Conservation (phyloP, 768 basidiomycete species). For the Cantharellus anzutake region DNA sequence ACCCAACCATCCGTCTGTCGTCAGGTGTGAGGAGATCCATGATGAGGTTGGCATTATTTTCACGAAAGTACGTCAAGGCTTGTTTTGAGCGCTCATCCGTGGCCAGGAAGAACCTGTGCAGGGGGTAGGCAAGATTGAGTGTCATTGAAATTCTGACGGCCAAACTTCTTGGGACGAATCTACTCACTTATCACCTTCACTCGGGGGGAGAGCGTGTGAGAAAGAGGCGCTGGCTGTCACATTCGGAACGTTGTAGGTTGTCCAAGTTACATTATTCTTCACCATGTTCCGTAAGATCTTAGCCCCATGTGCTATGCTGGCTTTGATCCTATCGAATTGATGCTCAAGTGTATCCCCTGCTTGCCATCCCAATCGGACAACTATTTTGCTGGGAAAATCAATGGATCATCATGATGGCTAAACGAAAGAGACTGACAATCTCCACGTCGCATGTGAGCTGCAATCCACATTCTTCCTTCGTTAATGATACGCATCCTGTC, state of each 20-base stretch:
- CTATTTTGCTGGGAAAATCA: background rate
- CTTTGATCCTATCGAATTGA: slow-evolving; percentile 21
- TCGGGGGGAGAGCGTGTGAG: slow-evolving; percentile 3
- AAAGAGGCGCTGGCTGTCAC: slow-evolving; percentile 3
- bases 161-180: background rate
- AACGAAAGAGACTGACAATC: slow-evolving; percentile 7
- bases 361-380: slow-evolving; percentile 19
- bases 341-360: slow-evolving; percentile 19
- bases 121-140: background rate
- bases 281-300: slow-evolving; percentile 4
- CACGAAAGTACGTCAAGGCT: slow-evolving; percentile 7
- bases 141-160: background rate
- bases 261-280: background rate
- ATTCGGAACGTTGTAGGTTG: slow-evolving; percentile 4
- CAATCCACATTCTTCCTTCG: slow-evolving; percentile 10
- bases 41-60: slow-evolving; percentile 8
- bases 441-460: slow-evolving; percentile 10
- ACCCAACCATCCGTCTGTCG: slow-evolving; percentile 19
- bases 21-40: slow-evolving; percentile 10
- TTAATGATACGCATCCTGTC: slow-evolving; percentile 15
- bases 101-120: slow-evolving; percentile 10
- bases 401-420: background rate
- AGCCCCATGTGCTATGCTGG: slow-evolving; percentile 14
- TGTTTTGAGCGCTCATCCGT: slow-evolving; percentile 12
- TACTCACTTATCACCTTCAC: slow-evolving; percentile 8